Evolutionary conservation across 2,329 filamentous ascomycete genomes (phyloP).

Genomic region (Colletotrichum graminicola): DNA sequence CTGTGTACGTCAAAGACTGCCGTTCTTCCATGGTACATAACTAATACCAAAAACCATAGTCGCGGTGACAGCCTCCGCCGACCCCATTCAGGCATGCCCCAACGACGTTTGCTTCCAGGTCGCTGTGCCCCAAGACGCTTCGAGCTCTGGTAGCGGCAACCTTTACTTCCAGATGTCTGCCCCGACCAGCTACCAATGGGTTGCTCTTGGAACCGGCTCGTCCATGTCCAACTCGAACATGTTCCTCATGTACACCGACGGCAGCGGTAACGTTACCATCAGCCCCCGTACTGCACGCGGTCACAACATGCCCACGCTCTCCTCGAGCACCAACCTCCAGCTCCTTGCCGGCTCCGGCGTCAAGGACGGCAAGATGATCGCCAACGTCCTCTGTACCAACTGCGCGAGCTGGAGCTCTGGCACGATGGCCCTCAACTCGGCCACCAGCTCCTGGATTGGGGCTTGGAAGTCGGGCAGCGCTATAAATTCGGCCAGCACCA

Average conservation of each 20-base stretch:
- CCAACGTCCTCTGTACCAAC: constrained; percentile 69
- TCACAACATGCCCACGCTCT: constrained; percentile 61
- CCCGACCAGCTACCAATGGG: constrained; percentile 66
- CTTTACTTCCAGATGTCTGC: constrained; percentile 73
- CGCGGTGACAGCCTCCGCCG: constrained; percentile 49
- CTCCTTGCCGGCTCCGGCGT: constrained; percentile 72
- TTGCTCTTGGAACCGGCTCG: constrained; percentile 68
- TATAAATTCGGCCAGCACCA: constrained; percentile 57
- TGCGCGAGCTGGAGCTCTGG: constrained; percentile 62
- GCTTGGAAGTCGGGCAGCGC: constrained; percentile 64
- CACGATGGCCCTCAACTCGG: constrained; percentile 57
- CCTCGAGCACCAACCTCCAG: constrained; percentile 59
- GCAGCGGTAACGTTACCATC: constrained; percentile 70
- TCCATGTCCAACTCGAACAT: constrained; percentile 70
- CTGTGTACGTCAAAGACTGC: constrained; percentile 27
- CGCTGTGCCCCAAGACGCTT: constrained; percentile 65
- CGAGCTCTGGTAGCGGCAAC: constrained; percentile 63
- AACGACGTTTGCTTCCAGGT: constrained; percentile 65
- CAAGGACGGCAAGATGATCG: constrained; percentile 63
- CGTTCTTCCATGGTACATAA: background rate
- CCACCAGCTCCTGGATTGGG: constrained; percentile 62
- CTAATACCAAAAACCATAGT: constrained; percentile 25
- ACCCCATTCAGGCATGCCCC: constrained; percentile 56
- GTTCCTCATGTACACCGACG: constrained; percentile 72
- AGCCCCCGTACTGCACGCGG: constrained; percentile 65